Evolutionary conservation across 768 basidiomycete genomes (phyloP).

Genomic region (Hortiboletus flavorubellus): DNA sequence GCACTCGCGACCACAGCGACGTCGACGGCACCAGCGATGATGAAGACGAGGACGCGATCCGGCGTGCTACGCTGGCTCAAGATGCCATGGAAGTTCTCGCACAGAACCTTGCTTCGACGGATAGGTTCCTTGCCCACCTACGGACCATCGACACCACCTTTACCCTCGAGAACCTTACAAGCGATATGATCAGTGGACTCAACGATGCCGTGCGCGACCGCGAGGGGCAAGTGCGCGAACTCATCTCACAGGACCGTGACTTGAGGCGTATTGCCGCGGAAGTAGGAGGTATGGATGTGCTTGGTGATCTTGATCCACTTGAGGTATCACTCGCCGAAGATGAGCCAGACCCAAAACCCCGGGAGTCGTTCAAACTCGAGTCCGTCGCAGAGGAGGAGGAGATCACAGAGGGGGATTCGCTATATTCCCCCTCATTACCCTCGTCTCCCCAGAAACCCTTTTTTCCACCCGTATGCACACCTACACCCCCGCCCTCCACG

Average conservation of each 20-base stretch:
- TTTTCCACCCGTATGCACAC: slow-evolving; percentile 48
- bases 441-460: slow-evolving; percentile 54
- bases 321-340: slow-evolving; percentile 35
- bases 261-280: slow-evolving; percentile 74
- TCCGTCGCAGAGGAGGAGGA: slow-evolving; percentile 40
- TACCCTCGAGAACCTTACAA: slow-evolving; percentile 64
- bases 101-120: slow-evolving; percentile 71
- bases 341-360: slow-evolving; percentile 25
- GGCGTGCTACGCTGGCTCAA: slow-evolving; percentile 26
- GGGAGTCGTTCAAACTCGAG: slow-evolving; percentile 31
- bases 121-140: slow-evolving; percentile 71
- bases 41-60: slow-evolving; percentile 27
- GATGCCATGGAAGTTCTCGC: slow-evolving; percentile 75
- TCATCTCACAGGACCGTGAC: slow-evolving; percentile 76
- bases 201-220: slow-evolving; percentile 74
- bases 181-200: slow-evolving; percentile 71
- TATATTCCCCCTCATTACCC: slow-evolving; percentile 39
- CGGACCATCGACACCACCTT: slow-evolving; percentile 57
- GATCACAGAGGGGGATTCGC: slow-evolving; percentile 38
- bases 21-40: slow-evolving; percentile 20
- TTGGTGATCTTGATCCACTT: slow-evolving; percentile 67
- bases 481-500: slow-evolving; percentile 52
- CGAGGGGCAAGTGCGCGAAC: slow-evolving; percentile 76
- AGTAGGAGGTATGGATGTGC: slow-evolving; percentile 70
- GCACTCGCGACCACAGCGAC: slow-evolving; percentile 10